These are phyloP conservation scores for Nicotiana otophora DNA, from an alignment of 257 asterid genomes.

Conservation along the genomic window DNA sequence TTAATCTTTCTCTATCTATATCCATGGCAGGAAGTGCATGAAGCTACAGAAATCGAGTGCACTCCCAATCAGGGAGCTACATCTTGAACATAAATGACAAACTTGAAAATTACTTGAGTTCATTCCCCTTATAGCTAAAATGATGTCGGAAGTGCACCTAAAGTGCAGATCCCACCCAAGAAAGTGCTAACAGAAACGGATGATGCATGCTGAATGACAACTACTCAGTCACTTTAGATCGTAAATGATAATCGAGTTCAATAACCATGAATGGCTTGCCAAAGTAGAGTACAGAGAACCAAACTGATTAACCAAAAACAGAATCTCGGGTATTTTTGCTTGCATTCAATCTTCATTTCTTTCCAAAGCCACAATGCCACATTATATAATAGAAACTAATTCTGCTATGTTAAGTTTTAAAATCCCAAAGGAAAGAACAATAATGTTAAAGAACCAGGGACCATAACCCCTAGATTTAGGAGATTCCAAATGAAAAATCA, in stretches of 20 bases:
- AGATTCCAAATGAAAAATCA: neutral
- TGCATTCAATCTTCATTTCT: neutral
- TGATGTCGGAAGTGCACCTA: neutral
- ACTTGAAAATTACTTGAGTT: no score
- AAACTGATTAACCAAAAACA: neutral
- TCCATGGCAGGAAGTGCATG: no score
- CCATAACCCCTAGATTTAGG: neutral
- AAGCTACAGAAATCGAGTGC: no score
- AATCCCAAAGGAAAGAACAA: neutral
- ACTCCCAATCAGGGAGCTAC: no score
- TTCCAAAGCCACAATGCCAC: no score
- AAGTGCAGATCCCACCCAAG: neutral
- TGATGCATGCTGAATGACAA: neutral
- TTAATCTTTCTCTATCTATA: no score
- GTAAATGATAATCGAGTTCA: neutral
- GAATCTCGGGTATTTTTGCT: neutral
- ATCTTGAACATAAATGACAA: no score
- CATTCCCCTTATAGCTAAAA: neutral
- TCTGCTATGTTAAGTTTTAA: no score
- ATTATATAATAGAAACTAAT: neutral
- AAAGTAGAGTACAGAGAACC: neutral
- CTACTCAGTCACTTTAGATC: neutral
- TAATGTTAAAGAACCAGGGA: neutral
- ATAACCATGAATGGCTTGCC: no score
- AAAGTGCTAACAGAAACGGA: no score